Evolutionary conservation across 257 asterid species (phyloP).

Genomic region (Prunella vulgaris): DNA sequence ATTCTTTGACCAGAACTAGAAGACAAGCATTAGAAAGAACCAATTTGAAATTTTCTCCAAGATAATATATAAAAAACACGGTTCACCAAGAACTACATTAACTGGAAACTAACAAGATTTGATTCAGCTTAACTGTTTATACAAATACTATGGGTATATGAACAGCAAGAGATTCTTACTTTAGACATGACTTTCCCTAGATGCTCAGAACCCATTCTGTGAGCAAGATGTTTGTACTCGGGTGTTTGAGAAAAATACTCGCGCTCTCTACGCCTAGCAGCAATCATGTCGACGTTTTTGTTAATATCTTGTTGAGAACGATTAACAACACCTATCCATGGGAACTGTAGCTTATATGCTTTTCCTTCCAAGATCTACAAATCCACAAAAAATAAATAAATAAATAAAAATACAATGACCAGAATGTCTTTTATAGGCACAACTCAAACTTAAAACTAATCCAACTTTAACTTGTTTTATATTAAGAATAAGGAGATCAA

Average conservation of each 20-base stretch:
- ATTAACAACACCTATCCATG: slow-evolving; percentile 97
- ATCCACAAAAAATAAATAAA: neutral
- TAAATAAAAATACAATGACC: slow-evolving; percentile 10
- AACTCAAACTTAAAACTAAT: neutral
- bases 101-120: slow-evolving; percentile 7
- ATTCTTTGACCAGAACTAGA: neutral
- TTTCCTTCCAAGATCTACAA: slow-evolving; percentile 88
- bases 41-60: neutral
- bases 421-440: neutral
- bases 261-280: slow-evolving; percentile 89
- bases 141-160: neutral
- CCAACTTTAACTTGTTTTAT: neutral
- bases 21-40: neutral
- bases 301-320: slow-evolving; percentile 96
- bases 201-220: slow-evolving; percentile 94
- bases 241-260: slow-evolving; percentile 92
- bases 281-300: slow-evolving; percentile 94
- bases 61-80: neutral
- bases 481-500: neutral
- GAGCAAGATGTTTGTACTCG: slow-evolving; percentile 83
- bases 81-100: neutral
- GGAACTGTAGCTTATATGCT: slow-evolving; percentile 85
- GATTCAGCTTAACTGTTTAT: slow-evolving; percentile 6
- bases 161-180: slow-evolving; percentile 38
- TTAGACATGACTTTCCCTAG: slow-evolving; percentile 92